Conservation (phyloP, 2,329 filamentous ascomycete species). For the Pseudocercospora musae region DNA sequence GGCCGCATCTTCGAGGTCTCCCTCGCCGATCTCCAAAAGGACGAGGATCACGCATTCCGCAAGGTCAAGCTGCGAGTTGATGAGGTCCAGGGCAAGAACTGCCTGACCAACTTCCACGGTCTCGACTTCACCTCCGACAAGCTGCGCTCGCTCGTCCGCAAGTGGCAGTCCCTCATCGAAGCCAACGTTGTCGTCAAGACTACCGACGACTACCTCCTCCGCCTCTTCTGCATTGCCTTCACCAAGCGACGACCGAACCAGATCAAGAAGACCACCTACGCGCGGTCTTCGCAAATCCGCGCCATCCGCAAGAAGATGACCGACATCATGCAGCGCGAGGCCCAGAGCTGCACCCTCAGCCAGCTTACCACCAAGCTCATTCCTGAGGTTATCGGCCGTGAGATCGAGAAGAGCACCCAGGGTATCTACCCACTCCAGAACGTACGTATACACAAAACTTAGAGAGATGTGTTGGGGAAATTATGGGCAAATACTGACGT, state of each 20-base stretch:
- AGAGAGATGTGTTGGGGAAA: neutral
- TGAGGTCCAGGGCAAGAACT: slow-evolving; percentile 99
- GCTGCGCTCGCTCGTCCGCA: slow-evolving; percentile 96
- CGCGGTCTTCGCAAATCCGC: slow-evolving; percentile 92
- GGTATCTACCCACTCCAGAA: slow-evolving; percentile 99
- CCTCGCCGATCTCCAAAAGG: slow-evolving; percentile 97
- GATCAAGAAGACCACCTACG: slow-evolving; percentile 99
- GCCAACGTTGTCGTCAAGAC: slow-evolving; percentile 99
- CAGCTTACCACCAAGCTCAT: slow-evolving; percentile 99
- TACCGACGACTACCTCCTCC: slow-evolving; percentile 98
- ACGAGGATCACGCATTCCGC: slow-evolving; percentile 99
- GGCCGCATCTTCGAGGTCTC: slow-evolving; percentile 98
- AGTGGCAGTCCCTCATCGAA: slow-evolving; percentile 99
- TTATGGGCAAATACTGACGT: slow-evolving; percentile 35
- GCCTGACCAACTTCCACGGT: slow-evolving; percentile 99
- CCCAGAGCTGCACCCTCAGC: slow-evolving; percentile 85
- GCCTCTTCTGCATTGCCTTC: slow-evolving; percentile 98
- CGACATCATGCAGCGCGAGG: slow-evolving; percentile 97
- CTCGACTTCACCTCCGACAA: slow-evolving; percentile 99
- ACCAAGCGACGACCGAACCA: slow-evolving; percentile 99
- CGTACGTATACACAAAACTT: slow-evolving; percentile 52
- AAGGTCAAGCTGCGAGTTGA: slow-evolving; percentile 99
- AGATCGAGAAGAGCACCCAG: slow-evolving; percentile 99
- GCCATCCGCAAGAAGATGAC: slow-evolving; percentile 99
- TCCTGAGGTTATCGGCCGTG: slow-evolving; percentile 97